These are phyloP conservation scores for Xylaria sp. DNA, from an alignment of 2,329 filamentous ascomycete species.

Conservation along the genomic window DNA sequence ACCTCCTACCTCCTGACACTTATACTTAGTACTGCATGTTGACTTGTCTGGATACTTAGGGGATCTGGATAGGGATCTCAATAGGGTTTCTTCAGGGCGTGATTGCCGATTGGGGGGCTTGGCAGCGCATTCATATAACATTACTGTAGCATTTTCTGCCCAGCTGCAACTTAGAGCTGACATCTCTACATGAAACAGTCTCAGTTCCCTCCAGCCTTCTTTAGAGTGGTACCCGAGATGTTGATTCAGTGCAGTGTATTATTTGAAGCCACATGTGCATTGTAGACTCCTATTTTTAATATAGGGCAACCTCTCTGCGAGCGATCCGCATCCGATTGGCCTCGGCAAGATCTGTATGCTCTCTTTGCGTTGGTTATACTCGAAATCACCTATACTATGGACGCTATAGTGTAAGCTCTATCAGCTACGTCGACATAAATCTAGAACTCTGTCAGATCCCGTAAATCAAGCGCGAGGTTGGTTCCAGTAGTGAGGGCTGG, in stretches of 20 bases:
- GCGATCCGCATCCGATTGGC: neutral
- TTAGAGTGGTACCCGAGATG: conserved; percentile 7
- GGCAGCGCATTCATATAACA: conserved; percentile 16
- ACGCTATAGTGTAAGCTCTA: neutral
- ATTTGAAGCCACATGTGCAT: neutral
- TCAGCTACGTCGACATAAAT: neutral
- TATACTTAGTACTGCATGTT: neutral
- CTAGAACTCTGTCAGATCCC: neutral
- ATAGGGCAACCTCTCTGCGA: neutral
- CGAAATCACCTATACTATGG: neutral
- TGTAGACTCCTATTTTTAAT: conserved; percentile 1
- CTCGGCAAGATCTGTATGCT: neutral
- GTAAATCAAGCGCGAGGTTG: neutral
- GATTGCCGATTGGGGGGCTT: conserved; percentile 25
- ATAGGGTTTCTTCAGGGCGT: conserved; percentile 17
- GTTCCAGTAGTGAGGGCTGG: neutral
- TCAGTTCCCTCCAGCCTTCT: conserved; percentile 22
- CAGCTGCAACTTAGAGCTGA: conserved; percentile 24
- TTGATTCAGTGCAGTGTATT: conserved; percentile 1
- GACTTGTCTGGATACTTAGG: neutral
- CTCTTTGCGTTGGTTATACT: neutral
- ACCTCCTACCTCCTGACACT: neutral
- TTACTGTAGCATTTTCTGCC: conserved; percentile 12
- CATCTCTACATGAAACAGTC: conserved; percentile 29
- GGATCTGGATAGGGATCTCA: neutral